Percentiles rank a stretch among this genome's conserved stretches.
Conservation (phyloP, 345 rosid species). For the Acer negundo region DNA sequence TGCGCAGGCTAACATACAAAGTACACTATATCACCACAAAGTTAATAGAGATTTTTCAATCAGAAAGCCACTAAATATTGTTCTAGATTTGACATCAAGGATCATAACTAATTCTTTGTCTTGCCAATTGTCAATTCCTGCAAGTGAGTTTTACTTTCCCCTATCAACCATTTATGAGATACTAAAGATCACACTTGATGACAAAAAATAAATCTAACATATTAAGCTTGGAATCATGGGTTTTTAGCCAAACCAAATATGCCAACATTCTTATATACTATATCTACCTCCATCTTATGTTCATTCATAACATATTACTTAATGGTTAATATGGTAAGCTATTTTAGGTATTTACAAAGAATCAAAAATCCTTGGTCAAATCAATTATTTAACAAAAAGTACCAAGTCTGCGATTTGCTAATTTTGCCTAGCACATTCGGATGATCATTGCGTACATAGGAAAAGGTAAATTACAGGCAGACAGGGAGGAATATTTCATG, state of each 20-base stretch:
- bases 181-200: neutral
- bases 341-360: neutral
- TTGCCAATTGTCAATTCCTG: neutral
- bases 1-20: neutral
- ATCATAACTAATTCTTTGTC: neutral
- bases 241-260: too few relatives aligned
- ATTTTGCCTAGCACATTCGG: neutral
- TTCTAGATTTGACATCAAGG: neutral
- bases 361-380: neutral
- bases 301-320: neutral
- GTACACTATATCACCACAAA: neutral
- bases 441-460: neutral
- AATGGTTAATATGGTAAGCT: neutral
- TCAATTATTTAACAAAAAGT: neutral
- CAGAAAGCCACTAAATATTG: neutral
- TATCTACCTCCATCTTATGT: neutral
- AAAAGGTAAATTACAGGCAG: neutral
- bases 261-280: neutral
- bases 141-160: neutral
- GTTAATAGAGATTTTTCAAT: neutral
- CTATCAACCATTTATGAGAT: neutral
- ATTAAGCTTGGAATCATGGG: too few relatives aligned
- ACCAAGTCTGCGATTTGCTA: neutral
- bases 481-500: neutral
- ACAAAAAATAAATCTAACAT: neutral